A percentile compares a stretch with the other conserved stretches of the same genome.
Evolutionary conservation across 257 asterid species (phyloP).

Genomic region (Striga asiatica): DNA sequence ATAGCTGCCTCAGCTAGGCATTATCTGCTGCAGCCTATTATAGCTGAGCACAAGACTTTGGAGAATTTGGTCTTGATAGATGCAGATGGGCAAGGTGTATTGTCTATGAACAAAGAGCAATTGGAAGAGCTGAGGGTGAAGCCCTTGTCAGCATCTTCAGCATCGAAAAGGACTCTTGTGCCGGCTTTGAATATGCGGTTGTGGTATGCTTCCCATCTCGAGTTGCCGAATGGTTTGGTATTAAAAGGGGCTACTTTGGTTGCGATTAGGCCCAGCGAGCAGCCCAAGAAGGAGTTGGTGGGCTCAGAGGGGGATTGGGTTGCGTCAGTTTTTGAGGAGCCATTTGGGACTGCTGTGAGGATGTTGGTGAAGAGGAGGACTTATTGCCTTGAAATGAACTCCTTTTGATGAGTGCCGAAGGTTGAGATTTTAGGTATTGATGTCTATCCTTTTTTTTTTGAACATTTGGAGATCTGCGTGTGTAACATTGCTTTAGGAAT

Average conservation of each 20-base stretch:
- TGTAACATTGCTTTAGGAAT: too few species aligned
- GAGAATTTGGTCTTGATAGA: constrained; percentile 51
- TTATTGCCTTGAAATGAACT: constrained; percentile 73
- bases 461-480: background rate
- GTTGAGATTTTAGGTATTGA: constrained; percentile 25
- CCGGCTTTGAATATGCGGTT: constrained; percentile 61
- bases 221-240: constrained; percentile 50
- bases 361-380: constrained; percentile 69
- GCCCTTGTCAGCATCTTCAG: constrained; percentile 58
- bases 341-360: constrained; percentile 58
- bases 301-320: constrained; percentile 47
- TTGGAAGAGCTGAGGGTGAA: constrained; percentile 68
- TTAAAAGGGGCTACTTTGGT: constrained; percentile 71
- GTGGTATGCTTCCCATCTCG: constrained; percentile 58
- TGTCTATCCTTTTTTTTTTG: background rate
- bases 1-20: constrained; percentile 76
- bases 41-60: constrained; percentile 52
- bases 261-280: constrained; percentile 66
- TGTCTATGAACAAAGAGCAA: constrained; percentile 58
- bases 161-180: constrained; percentile 58
- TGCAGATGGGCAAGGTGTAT: constrained; percentile 59
- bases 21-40: constrained; percentile 62
- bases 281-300: constrained; percentile 41
- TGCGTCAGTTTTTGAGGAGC: constrained; percentile 59
- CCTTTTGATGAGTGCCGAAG: too few species aligned